phyloP scores from a whole-genome alignment of 78 protist species.

The Pigoraptor vietnamica region DNA sequence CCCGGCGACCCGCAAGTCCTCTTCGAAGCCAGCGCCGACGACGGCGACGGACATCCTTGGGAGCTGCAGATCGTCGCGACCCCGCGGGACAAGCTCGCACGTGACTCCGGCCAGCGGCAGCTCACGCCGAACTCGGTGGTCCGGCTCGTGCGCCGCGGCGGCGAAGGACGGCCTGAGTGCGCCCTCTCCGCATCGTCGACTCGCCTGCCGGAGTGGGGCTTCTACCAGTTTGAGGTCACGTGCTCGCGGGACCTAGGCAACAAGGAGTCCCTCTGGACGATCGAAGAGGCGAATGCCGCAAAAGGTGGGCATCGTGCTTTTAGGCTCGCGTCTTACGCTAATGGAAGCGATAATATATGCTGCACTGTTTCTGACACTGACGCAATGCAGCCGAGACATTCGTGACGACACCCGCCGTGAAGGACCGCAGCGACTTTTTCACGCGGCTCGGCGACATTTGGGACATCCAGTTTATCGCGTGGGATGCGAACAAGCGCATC shows the following conservation, averaged over 20 bases:
- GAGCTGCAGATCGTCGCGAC: background rate
- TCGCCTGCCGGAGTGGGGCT: background rate
- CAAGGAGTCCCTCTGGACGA: too few relatives aligned
- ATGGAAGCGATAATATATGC: too few relatives aligned
- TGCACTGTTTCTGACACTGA: too few relatives aligned
- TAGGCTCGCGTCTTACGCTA: too few relatives aligned
- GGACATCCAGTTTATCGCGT: background rate
- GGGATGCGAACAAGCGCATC: constrained; percentile 28
- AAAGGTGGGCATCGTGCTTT: too few relatives aligned
- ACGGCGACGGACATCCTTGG: background rate
- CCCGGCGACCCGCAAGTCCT: too few relatives aligned
- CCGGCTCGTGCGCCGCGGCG: background rate
- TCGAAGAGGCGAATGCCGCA: too few relatives aligned
- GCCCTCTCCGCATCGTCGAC: background rate
- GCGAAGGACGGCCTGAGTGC: background rate
- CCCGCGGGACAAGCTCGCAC: background rate
- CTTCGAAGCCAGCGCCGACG: background rate
- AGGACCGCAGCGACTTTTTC: background rate
- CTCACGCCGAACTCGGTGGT: background rate
- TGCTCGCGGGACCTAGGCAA: background rate
- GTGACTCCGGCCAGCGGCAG: background rate
- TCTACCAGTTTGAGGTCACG: background rate
- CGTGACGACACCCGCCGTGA: background rate
- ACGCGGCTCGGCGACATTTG: background rate
- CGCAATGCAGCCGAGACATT: background rate